phyloP scores from a whole-genome alignment of 2,329 filamentous ascomycete genomes.

The Huntiella abstrusa region DNA sequence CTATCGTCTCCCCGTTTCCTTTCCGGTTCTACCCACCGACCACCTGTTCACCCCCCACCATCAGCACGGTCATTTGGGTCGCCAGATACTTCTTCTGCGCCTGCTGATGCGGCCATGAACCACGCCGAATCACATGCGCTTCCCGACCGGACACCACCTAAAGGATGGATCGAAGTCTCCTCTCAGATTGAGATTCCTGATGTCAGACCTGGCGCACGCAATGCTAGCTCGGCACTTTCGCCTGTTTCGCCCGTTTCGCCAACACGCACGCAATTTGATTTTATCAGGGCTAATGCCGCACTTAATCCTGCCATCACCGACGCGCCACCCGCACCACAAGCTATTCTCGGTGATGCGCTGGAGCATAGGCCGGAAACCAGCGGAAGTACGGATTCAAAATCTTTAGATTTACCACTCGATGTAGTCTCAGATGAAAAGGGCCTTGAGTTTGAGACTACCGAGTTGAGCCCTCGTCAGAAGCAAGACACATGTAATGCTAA shows the following conservation, averaged over 20 bases:
- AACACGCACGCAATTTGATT: background rate
- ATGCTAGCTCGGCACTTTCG: background rate
- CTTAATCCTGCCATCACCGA: background rate
- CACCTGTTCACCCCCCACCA: too few relatives aligned
- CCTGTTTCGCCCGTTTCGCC: background rate
- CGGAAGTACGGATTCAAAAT: background rate
- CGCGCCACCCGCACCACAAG: background rate
- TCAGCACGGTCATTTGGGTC: background rate
- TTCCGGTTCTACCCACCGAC: background rate
- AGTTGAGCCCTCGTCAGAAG: too few relatives aligned
- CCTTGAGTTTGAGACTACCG: too few relatives aligned
- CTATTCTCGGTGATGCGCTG: background rate
- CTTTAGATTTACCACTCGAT: too few relatives aligned
- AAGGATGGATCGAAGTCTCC: conserved; percentile 10
- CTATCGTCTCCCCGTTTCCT: background rate
- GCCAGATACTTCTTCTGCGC: background rate
- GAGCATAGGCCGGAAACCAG: background rate
- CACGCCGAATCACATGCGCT: conserved; percentile 4
- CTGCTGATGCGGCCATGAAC: conserved; percentile 4
- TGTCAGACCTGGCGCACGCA: conserved; percentile 4
- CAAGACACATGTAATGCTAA: too few relatives aligned
- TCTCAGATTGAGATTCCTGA: conserved; percentile 10
- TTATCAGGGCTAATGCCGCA: background rate
- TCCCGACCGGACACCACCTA: background rate
- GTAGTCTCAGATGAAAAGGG: too few relatives aligned